These are phyloP conservation scores for Skeletonema marinoi DNA, from an alignment of 108 stramenopile species.

Conservation along the genomic window DNA sequence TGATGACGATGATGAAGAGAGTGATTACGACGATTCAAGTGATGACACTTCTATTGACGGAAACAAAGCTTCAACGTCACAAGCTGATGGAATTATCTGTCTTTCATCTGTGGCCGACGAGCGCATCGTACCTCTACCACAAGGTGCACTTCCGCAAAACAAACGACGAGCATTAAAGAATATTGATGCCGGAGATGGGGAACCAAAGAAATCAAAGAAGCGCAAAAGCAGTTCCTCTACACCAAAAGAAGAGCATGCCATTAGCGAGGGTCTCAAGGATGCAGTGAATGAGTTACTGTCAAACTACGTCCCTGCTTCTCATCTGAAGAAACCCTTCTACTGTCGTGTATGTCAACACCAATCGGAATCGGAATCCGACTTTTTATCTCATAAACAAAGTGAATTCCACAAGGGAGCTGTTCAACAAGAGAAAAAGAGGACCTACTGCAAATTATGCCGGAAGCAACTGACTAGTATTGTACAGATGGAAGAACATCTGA, in stretches of 20 bases:
- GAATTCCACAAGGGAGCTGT: constrained; percentile 81
- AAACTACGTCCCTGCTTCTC: constrained; percentile 76
- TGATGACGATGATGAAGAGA: constrained; percentile 18
- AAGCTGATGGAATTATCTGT: constrained; percentile 45
- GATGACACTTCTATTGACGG: constrained; percentile 31
- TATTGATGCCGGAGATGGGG: constrained; percentile 16
- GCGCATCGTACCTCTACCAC: constrained; percentile 67
- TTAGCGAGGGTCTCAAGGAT: constrained; percentile 58
- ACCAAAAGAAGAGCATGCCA: constrained; percentile 15
- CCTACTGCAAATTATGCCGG: constrained; percentile 83
- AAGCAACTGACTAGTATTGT: constrained; percentile 90
- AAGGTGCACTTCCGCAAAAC: constrained; percentile 47
- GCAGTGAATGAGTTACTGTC: constrained; percentile 81
- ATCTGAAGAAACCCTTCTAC: constrained; percentile 81
- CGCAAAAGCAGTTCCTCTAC: constrained; percentile 15
- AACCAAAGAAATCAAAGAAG: constrained; percentile 32
- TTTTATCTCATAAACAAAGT: constrained; percentile 63
- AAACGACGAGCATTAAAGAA: constrained; percentile 19
- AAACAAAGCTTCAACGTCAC: background rate
- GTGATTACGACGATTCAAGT: constrained; percentile 32
- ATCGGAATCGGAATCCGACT: constrained; percentile 59
- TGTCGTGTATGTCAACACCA: constrained; percentile 87
- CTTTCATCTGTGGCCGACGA: constrained; percentile 67
- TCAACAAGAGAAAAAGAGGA: constrained; percentile 70
- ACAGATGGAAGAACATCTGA: constrained; percentile 87